Evolutionary conservation across 306 rosid genomes (phyloP).

Genomic region (apple (Malus domestica)): DNA sequence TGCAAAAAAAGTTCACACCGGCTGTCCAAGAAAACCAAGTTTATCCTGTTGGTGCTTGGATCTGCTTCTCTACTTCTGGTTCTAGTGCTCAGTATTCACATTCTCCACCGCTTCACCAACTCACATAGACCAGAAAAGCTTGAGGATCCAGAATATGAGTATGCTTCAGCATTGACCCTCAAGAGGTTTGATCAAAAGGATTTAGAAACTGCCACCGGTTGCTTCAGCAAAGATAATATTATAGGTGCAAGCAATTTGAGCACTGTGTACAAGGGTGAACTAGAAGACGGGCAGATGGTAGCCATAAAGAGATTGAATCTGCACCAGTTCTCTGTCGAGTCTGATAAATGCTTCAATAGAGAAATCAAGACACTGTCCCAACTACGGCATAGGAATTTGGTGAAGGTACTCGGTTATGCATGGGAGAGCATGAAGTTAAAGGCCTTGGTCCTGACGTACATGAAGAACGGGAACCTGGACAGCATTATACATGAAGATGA

Average conservation of each 20-base stretch:
- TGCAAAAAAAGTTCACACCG: conserved; percentile 35
- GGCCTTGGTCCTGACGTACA: conserved; percentile 73
- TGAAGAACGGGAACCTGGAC: conserved; percentile 79
- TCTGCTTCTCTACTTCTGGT: conserved; percentile 34
- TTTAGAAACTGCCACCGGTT: conserved; percentile 56
- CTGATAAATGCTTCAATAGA: conserved; percentile 59
- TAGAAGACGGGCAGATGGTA: conserved; percentile 45
- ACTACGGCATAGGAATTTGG: conserved; percentile 79
- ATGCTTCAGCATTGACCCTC: conserved; percentile 35
- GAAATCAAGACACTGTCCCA: conserved; percentile 68
- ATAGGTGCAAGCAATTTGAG: conserved; percentile 74
- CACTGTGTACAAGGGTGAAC: conserved; percentile 70
- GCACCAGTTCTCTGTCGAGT: conserved; percentile 47
- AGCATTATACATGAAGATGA: conserved; percentile 46
- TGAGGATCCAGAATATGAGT: conserved; percentile 29
- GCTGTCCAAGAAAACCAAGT: conserved; percentile 42
- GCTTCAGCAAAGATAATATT: conserved; percentile 42
- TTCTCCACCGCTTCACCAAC: conserved; percentile 15
- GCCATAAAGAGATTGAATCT: conserved; percentile 72
- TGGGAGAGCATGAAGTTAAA: conserved; percentile 77
- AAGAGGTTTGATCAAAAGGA: conserved; percentile 52
- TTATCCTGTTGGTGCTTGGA: conserved; percentile 36
- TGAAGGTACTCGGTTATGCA: conserved; percentile 76
- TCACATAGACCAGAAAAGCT: conserved; percentile 4
- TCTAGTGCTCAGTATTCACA: conserved; percentile 26